These are phyloP conservation scores for Schizochytrium sp. DNA, from an alignment of 108 stramenopile genomes.

Conservation along the genomic window DNA sequence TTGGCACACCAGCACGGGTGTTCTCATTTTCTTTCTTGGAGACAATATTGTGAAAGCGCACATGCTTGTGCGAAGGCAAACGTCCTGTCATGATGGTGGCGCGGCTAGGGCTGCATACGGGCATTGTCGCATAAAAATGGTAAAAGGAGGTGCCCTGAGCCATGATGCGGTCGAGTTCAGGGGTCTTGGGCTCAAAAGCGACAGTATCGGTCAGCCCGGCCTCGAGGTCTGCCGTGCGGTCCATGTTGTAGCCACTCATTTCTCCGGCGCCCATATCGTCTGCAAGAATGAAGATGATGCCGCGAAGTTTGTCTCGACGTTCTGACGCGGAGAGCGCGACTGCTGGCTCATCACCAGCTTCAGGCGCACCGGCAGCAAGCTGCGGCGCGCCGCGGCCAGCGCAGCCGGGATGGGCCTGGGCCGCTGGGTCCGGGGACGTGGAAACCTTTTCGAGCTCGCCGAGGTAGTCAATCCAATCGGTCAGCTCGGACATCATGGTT, in stretches of 20 bases:
- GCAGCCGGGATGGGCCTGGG: neutral
- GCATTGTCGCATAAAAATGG: neutral
- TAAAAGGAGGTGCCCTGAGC: neutral
- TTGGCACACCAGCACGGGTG: neutral
- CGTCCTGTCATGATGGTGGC: neutral
- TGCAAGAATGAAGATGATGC: neutral
- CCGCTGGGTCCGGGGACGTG: neutral
- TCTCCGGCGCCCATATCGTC: neutral
- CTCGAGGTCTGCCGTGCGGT: neutral
- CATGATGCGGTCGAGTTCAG: neutral
- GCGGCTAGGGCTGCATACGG: conserved; percentile 8
- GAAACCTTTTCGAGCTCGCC: neutral
- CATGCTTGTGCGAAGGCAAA: neutral
- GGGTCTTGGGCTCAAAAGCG: neutral
- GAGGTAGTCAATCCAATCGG: neutral
- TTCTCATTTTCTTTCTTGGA: neutral
- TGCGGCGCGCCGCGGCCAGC: neutral
- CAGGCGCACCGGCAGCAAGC: neutral
- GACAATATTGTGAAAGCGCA: neutral
- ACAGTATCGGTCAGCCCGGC: neutral
- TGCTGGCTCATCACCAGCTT: neutral
- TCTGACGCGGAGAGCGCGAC: neutral
- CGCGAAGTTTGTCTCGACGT: neutral
- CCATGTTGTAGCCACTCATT: neutral
- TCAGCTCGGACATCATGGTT: neutral